A percentile compares a stretch with the other conserved stretches of the same genome.
Evolutionary conservation across 176 grass and related monocot genomes (phyloP).

Genomic region (Pharus latifolius): DNA sequence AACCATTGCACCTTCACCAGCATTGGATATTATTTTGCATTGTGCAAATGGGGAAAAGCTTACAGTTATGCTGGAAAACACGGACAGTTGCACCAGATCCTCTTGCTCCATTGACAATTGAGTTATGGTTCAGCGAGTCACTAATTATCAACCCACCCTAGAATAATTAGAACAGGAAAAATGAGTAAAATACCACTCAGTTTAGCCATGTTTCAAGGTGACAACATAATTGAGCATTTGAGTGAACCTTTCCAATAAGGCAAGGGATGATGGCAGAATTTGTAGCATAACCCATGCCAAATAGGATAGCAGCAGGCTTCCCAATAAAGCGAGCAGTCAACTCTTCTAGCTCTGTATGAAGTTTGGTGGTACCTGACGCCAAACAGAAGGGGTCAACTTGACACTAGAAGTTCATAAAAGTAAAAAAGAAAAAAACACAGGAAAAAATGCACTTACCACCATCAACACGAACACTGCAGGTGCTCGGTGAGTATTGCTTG

Average conservation of each 20-base stretch:
- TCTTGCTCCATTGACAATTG: conserved; percentile 75
- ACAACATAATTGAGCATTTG: neutral
- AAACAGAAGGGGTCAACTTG: conserved; percentile 1
- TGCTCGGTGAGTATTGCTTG: conserved; percentile 72
- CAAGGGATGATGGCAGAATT: conserved; percentile 73
- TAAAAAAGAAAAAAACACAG: neutral
- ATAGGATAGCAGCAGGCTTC: conserved; percentile 61
- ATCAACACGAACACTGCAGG: conserved; percentile 66
- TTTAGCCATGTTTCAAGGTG: neutral
- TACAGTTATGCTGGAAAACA: conserved; percentile 85
- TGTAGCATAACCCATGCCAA: conserved; percentile 88
- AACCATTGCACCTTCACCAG: neutral
- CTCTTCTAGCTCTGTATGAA: conserved; percentile 63
- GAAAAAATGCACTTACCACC: conserved; percentile 39
- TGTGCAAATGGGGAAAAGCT: conserved; percentile 1
- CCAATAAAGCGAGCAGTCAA: conserved; percentile 63
- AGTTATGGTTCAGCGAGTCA: conserved; percentile 82
- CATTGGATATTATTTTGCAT: neutral
- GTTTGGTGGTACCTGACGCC: conserved; percentile 51
- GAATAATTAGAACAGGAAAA: neutral
- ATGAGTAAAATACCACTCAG: neutral
- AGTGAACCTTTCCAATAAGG: conserved; percentile 59
- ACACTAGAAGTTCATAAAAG: neutral
- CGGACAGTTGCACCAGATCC: conserved; percentile 63
- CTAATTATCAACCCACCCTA: conserved; percentile 78